Evolutionary conservation across 75 land plant genomes (phyloP).

Genomic region (Pseudotsuga menziesii): DNA sequence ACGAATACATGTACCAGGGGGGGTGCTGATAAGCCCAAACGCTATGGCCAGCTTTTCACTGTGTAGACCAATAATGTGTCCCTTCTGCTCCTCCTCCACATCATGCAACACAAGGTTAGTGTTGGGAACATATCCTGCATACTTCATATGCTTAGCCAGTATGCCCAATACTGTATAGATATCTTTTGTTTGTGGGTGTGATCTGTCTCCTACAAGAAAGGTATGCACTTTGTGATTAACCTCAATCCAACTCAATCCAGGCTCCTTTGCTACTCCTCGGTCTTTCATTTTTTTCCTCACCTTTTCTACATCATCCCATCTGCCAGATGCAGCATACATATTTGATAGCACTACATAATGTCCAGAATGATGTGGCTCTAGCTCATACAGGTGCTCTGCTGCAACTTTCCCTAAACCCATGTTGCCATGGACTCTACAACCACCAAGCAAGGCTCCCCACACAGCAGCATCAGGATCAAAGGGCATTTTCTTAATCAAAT

Average conservation of each 20-base stretch:
- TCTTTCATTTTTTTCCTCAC: conserved; percentile 16
- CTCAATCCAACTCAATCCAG: conserved; percentile 11
- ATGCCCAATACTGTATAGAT: conserved; percentile 4
- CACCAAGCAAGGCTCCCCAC: conserved; percentile 10
- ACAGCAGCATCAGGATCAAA: conserved; percentile 1
- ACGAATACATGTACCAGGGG: conserved; percentile 1
- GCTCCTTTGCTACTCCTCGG: background rate
- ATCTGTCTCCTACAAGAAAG: conserved; percentile 13
- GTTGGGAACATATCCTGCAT: background rate
- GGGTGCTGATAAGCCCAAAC: conserved; percentile 7
- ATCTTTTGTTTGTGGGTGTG: conserved; percentile 9
- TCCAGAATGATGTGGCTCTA: conserved; percentile 6
- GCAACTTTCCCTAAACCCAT: background rate
- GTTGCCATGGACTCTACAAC: conserved; percentile 10
- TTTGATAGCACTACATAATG: conserved; percentile 10
- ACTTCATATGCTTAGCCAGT: background rate
- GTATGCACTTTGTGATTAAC: conserved; percentile 7
- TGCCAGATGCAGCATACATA: conserved; percentile 16
- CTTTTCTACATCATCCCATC: conserved; percentile 9
- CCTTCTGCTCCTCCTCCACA: conserved; percentile 1
- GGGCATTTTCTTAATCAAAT: conserved; percentile 11
- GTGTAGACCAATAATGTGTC: too few species aligned
- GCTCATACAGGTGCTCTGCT: conserved; percentile 9
- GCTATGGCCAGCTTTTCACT: conserved; percentile 10
- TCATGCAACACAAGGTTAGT: conserved; percentile 9